Conservation (phyloP, 768 basidiomycete genomes). For the Daedalea quercina region DNA sequence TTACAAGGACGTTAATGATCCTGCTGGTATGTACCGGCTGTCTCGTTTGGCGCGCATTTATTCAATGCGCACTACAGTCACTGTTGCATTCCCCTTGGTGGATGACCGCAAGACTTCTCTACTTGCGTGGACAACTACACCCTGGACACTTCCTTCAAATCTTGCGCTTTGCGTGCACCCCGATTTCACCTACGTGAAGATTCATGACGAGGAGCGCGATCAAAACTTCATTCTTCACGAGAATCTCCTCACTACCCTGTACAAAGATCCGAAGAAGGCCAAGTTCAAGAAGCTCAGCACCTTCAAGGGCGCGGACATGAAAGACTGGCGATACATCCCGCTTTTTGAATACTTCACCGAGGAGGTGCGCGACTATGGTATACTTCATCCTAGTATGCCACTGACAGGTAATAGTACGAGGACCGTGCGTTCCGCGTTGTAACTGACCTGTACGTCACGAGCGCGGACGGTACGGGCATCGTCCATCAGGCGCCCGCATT, state of each 20-base stretch:
- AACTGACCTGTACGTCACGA: conserved; percentile 89
- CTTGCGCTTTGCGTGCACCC: conserved; percentile 94
- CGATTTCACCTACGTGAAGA: conserved; percentile 93
- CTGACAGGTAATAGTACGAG: conserved; percentile 55
- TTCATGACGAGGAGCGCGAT: conserved; percentile 82
- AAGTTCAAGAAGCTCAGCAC: conserved; percentile 88
- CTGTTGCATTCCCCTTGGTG: conserved; percentile 87
- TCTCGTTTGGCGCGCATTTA: background rate
- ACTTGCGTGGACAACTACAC: conserved; percentile 98
- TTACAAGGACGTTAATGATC: conserved; percentile 92
- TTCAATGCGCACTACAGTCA: conserved; percentile 43
- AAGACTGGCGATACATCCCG: conserved; percentile 92
- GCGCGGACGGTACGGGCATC: conserved; percentile 91
- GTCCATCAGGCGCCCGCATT: conserved; percentile 98
- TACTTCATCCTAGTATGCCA: background rate
- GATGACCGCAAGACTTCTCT: conserved; percentile 88
- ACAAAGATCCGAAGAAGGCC: conserved; percentile 96
- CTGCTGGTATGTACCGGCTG: conserved; percentile 53
- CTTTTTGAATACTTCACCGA: conserved; percentile 97
- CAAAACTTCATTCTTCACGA: conserved; percentile 92
- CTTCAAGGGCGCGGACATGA: conserved; percentile 89
- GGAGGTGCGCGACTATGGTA: conserved; percentile 45
- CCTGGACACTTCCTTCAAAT: conserved; percentile 97
- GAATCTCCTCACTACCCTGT: conserved; percentile 75
- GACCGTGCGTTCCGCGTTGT: conserved; percentile 89